Evolutionary conservation across 2,329 filamentous ascomycete species (phyloP), one percentile per base, ranked within the genome.

Genomic region (Phyllosticta citriasiana): DNA sequence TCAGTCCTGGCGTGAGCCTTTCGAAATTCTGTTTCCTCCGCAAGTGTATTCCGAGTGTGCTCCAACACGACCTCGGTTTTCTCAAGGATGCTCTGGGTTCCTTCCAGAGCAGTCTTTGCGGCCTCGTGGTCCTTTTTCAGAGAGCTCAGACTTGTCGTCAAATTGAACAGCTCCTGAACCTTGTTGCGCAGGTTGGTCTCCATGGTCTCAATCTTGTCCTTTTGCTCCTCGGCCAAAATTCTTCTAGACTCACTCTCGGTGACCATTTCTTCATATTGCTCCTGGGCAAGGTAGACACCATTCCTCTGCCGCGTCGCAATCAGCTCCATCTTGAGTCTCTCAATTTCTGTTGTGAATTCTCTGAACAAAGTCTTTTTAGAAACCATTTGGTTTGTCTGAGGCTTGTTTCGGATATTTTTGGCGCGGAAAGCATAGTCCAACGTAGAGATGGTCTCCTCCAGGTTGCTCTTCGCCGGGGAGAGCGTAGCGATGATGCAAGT

Each of bases 401-500:
- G 95, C 75, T 97, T 97, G 75, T 99, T 99, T 57, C 90, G 88
- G 69, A 99, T 99, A 67, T 99, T 97, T 79, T 99, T 99, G 16
- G 94, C 94, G 55, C 94, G 85, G 76, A 97, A 97, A 10, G 94
- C 95, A 71, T 99, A 99, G 73, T 99, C 94, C 1, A 99, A 82
- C 0, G 95, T 99, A 0, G 94, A 97, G 63, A 99, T 97, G 0
- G 95, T 99, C 74, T 99, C 94, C 70, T 99, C 94, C 1, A 99
- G 80, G 68, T 97, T 99, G 74, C 88, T 92, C 74, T 94, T 95
- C 7, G 92, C 91, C 1, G 94, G 92, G 2, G 94, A 97, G 51
- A 99, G 83, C 0, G 94, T 99, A 5, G 94, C 94, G 69, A 99
- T 97, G 66, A 99, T 99, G 78, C 94, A 99, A 0, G 94, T 99